Conservation (phyloP, 1,284 basidiomycete genomes). For the Trichosporon ovoides region DNA sequence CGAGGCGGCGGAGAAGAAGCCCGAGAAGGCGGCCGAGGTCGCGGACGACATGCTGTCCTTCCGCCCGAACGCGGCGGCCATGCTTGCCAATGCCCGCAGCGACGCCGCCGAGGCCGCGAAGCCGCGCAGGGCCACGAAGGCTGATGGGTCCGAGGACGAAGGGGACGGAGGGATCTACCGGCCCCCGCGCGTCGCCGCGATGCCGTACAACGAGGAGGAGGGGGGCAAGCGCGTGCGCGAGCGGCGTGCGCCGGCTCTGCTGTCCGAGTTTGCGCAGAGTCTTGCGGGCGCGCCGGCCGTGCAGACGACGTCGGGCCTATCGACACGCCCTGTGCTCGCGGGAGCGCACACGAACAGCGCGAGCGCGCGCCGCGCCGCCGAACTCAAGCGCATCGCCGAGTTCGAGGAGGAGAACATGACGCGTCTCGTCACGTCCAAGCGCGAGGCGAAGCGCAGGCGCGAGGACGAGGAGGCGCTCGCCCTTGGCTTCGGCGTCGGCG, state of each 20-base stretch:
- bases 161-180: constrained; percentile 64
- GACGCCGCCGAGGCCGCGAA: constrained; percentile 20
- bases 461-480: constrained; percentile 89
- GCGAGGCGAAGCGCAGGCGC: constrained; percentile 68
- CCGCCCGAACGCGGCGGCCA: constrained; percentile 68
- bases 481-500: constrained; percentile 58
- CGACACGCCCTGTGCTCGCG: constrained; percentile 39
- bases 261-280: constrained; percentile 57
- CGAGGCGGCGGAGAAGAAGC: constrained; percentile 53
- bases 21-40: constrained; percentile 54
- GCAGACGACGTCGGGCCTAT: constrained; percentile 74
- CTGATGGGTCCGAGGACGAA: constrained; percentile 39
- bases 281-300: constrained; percentile 57
- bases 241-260: constrained; percentile 65
- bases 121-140: constrained; percentile 24
- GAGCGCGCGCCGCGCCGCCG: constrained; percentile 52
- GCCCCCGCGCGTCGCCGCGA: constrained; percentile 84
- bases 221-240: constrained; percentile 40
- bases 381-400: constrained; percentile 73
- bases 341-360: constrained; percentile 52
- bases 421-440: constrained; percentile 84
- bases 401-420: constrained; percentile 98
- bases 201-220: constrained; percentile 70
- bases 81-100: constrained; percentile 27
- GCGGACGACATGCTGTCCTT: constrained; percentile 75